Evolutionary conservation across 768 basidiomycete genomes (phyloP).

Genomic region (Rhodocollybia butyracea): DNA sequence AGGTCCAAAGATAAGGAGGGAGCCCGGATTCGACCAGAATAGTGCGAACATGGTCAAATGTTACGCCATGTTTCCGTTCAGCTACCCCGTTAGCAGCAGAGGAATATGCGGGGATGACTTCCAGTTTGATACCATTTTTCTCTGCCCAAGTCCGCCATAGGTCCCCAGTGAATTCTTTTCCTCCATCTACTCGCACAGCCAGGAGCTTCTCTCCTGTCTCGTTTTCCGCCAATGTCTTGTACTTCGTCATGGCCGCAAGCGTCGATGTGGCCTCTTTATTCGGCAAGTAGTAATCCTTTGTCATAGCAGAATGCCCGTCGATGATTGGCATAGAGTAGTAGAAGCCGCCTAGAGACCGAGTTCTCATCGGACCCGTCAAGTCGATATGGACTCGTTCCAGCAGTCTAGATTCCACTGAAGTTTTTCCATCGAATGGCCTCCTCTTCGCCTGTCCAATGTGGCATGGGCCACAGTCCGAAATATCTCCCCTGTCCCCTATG

Average conservation of each 20-base stretch:
- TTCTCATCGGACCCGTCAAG: background rate
- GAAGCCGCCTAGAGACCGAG: background rate
- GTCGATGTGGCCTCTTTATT: background rate
- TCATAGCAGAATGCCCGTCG: background rate
- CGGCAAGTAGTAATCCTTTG: background rate
- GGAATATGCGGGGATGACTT: too few relatives aligned
- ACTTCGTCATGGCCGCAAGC: background rate
- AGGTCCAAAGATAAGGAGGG: too few relatives aligned
- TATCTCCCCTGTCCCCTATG: background rate
- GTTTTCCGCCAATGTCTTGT: background rate
- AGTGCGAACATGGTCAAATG: too few relatives aligned
- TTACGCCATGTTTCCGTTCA: too few relatives aligned
- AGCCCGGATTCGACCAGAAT: too few relatives aligned
- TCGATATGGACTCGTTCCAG: background rate
- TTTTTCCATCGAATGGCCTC: background rate
- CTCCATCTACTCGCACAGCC: too few relatives aligned
- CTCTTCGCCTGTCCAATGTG: background rate
- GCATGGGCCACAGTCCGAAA: background rate
- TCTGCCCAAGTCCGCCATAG: too few relatives aligned
- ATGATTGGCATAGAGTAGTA: slow-evolving; percentile 1
- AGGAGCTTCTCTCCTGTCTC: too few relatives aligned
- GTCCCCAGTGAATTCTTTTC: too few relatives aligned
- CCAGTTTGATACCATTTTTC: too few relatives aligned
- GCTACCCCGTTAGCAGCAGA: too few relatives aligned
- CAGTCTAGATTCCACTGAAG: background rate